phyloP scores from a whole-genome alignment of 176 grass and related monocot genomes.

The Lolium rigidum region DNA sequence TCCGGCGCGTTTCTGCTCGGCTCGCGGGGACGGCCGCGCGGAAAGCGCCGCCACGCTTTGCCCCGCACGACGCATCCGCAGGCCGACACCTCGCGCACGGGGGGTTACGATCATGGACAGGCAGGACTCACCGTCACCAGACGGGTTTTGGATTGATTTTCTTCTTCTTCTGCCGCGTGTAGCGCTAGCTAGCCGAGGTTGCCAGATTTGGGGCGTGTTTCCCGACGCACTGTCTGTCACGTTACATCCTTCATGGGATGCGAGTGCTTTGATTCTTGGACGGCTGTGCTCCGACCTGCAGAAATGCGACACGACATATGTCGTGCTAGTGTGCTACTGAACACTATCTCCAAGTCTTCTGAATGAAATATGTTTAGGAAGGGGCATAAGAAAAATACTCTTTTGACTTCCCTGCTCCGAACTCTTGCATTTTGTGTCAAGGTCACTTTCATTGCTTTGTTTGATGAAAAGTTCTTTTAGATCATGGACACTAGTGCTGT shows the following conservation, averaged over 20 bases:
- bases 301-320: background rate
- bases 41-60: background rate
- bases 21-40: background rate
- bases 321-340: background rate
- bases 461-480: too few species aligned
- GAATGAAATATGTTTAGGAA: too few species aligned
- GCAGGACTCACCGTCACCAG: background rate
- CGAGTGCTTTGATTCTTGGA: background rate
- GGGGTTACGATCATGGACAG: background rate
- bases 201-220: background rate
- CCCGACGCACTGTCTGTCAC: background rate
- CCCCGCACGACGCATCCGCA: background rate
- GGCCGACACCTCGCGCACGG: constrained; percentile 7
- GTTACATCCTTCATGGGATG: background rate
- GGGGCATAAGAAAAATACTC: too few species aligned
- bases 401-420: too few species aligned
- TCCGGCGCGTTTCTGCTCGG: background rate
- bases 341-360: too few species aligned
- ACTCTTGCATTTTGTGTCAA: too few species aligned
- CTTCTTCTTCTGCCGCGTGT: background rate
- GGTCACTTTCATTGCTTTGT: too few species aligned
- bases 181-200: background rate
- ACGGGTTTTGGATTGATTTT: background rate
- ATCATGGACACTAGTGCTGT: too few species aligned
- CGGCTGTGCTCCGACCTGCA: background rate